These are phyloP conservation scores for Penicillium parvum DNA, from an alignment of 495 filamentous ascomycete genomes.

Conservation along the genomic window DNA sequence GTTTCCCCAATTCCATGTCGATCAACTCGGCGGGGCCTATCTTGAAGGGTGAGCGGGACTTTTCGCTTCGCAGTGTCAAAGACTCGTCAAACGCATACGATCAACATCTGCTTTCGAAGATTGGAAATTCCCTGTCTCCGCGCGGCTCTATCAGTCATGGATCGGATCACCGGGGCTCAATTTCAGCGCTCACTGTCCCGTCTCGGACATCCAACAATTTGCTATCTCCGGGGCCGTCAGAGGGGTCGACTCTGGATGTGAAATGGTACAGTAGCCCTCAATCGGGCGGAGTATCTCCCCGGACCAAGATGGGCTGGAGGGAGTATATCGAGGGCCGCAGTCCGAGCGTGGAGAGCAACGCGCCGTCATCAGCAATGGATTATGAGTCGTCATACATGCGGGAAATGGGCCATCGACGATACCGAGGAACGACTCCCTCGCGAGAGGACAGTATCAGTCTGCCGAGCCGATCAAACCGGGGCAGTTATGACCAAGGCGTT, in stretches of 20 bases:
- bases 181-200: slow-evolving; percentile 45
- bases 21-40: slow-evolving; percentile 42
- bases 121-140: slow-evolving; percentile 59
- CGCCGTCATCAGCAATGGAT: slow-evolving; percentile 42
- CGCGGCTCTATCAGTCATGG: slow-evolving; percentile 51
- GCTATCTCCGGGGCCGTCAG: slow-evolving; percentile 41
- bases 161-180: slow-evolving; percentile 48
- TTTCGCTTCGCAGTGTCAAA: slow-evolving; percentile 53
- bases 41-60: slow-evolving; percentile 55
- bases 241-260: slow-evolving; percentile 40
- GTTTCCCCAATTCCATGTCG: slow-evolving; percentile 41
- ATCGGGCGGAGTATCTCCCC: slow-evolving; percentile 44
- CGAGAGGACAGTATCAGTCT: slow-evolving; percentile 44
- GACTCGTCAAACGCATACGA: slow-evolving; percentile 71
- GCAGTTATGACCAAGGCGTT: slow-evolving; percentile 59
- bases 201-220: slow-evolving; percentile 38
- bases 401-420: slow-evolving; percentile 34
- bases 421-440: slow-evolving; percentile 42
- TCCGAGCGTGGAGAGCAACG: slow-evolving; percentile 47
- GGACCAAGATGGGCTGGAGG: slow-evolving; percentile 38
- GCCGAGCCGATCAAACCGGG: slow-evolving; percentile 48
- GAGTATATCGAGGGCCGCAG: slow-evolving; percentile 46
- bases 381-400: slow-evolving; percentile 30
- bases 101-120: slow-evolving; percentile 71
- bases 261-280: slow-evolving; percentile 42